Evolutionary conservation across 306 rosid species (phyloP).

Genomic region (Fragaria ananassa): DNA sequence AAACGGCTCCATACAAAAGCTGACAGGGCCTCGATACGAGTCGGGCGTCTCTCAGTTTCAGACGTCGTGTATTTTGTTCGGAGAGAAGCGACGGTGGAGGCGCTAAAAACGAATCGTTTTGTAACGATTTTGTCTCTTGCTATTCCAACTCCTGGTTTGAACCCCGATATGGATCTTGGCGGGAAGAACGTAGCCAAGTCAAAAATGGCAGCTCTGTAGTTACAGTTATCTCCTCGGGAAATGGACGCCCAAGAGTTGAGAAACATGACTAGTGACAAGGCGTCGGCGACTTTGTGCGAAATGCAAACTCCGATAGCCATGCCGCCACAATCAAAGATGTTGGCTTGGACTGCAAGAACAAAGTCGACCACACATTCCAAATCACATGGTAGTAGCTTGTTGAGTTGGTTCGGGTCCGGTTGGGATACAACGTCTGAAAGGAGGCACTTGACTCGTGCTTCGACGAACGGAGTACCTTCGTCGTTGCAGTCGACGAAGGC

Average conservation of each 20-base stretch:
- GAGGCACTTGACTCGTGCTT: conserved; percentile 9
- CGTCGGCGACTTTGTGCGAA: conserved; percentile 37
- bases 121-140: conserved; percentile 18
- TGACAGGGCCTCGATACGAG: conserved; percentile 20
- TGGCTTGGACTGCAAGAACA: conserved; percentile 18
- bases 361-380: conserved; percentile 11
- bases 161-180: conserved; percentile 12
- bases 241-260: conserved; percentile 28
- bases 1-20: conserved; percentile 16
- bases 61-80: neutral
- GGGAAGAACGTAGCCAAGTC: conserved; percentile 21
- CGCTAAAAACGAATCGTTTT: conserved; percentile 25
- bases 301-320: conserved; percentile 23
- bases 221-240: neutral
- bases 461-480: neutral
- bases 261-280: conserved; percentile 23
- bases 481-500: conserved; percentile 18
- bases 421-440: conserved; percentile 5
- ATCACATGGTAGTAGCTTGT: conserved; percentile 20
- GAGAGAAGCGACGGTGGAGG: conserved; percentile 17
- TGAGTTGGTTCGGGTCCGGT: conserved; percentile 13
- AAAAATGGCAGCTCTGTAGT: conserved; percentile 1
- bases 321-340: conserved; percentile 32
- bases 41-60: neutral
- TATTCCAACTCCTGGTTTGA: conserved; percentile 14